Evolutionary conservation across 441 rosid genomes (phyloP).

Genomic region (Corymbia citriodora): DNA sequence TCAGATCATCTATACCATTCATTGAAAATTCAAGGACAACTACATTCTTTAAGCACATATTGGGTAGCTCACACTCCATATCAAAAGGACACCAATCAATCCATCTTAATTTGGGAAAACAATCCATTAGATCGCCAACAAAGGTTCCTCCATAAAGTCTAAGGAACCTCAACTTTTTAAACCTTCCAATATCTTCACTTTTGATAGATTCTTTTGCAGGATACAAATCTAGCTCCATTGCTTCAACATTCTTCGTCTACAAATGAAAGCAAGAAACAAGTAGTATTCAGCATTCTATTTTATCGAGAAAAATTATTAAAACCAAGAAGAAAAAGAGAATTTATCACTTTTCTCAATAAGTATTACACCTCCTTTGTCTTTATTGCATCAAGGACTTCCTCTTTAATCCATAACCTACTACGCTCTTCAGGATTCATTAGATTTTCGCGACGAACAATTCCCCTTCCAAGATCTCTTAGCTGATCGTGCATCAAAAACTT

Average conservation of each 20-base stretch:
- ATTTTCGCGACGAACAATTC: accelerated
- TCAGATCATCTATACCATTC: too few species aligned
- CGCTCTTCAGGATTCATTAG: accelerated
- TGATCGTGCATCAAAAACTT: not conserved
- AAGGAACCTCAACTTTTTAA: not conserved
- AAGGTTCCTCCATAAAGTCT: too few species aligned
- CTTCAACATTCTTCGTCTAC: not conserved
- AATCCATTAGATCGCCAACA: not conserved
- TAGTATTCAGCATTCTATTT: not conserved
- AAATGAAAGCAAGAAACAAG: not conserved
- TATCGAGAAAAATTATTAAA: not conserved
- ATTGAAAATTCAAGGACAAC: not conserved
- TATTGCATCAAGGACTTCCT: accelerated
- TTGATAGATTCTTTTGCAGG: accelerated
- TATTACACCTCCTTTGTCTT: not conserved
- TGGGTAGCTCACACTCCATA: too few species aligned
- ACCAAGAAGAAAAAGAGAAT: not conserved
- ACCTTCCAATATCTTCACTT: not conserved
- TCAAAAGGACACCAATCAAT: too few species aligned
- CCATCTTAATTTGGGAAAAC: too few species aligned
- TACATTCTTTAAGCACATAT: not conserved
- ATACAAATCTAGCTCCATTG: not conserved
- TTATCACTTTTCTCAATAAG: accelerated
- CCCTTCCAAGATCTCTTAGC: not conserved
- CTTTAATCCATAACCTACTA: not conserved